Evolutionary conservation across 106 monocot species (phyloP), one percentile per base, ranked within the genome.

Genomic region (Dendrobium huoshanense): DNA sequence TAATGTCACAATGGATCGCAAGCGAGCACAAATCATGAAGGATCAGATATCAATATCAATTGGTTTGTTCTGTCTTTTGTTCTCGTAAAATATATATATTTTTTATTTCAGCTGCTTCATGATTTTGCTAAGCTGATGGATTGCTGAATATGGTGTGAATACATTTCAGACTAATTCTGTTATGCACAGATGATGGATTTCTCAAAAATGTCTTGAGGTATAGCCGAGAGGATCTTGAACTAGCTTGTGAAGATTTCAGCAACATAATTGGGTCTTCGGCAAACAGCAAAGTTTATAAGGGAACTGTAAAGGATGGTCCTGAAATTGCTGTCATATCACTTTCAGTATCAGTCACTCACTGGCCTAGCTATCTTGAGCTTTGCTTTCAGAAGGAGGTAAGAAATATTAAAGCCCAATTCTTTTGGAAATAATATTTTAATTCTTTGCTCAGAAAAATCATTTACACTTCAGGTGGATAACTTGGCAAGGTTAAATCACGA

Each of bases 161-260:
- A 61, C 61, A 22, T 77, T n/a, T 61, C 22, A n/a, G 19, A n/a
- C 61, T 22, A 61, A 61, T 61, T 61, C n/a, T 61, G 61, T 61
- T 3, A 22, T 61, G 20, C 81, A 51, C 75, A 96, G 94, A 91
- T 82, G 74, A 85, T 13, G 85, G 81, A 55, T 70, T 98, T 76
- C 59, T 92, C 72, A 92, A 88, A 68, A 79, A 88, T 86, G 92
- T 91, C 15, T 17, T 67, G 70, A 84, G 80, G 68, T 83, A 92
- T 74, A 98, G 84, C 47, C 83, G 89, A 15, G 86, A 88, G 40
- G 91, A 91, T 45, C 92, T 98, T 78, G 94, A 94, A 78, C 81
- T 82, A 79, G 92, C 98, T 37, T 98, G 98, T 77, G 98, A 95
- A 85, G 98, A 95, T 85, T 98, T 98, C 81, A 98, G 98, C 83